Base-by-base conservation (phyloP, 352 stramenopile genomes). In the Ophiocytium majus region DNA sequence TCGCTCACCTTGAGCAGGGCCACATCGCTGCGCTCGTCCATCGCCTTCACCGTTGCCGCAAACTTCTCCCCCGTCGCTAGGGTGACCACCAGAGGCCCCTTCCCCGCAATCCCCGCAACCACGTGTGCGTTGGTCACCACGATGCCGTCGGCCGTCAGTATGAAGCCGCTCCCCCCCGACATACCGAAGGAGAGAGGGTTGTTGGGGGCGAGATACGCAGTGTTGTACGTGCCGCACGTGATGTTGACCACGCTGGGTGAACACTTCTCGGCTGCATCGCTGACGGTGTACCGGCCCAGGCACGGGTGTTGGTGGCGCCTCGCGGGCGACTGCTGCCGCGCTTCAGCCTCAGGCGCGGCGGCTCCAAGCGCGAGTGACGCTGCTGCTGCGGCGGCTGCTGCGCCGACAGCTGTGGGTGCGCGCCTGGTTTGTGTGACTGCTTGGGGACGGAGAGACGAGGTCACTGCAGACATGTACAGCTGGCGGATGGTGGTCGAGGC, bases 71-170 rank as follows among this genome's bases (percentile, higher is more conserved):
- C 83, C 34, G 63, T 63, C 43, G 63, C 50, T 32, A 83, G 63
- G 9, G 33, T 87, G 17, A 87, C 36, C 33, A 85, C 74, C 1
- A 87, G 50, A 64, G 79, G 71, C 17, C 85, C 81, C 34, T 82
- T 50, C 35, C 17, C 78, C 32, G 92, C 92, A 31, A 97, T 91
- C 35, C 17, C 78, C 32, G 92, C 92, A 31, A 97, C 91, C 0
- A 98, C 95, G 82, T 98, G 95, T 0, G 94, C 94, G 81, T 98
- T 98, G 35, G 95, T 98, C 63, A 97, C 93, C 32, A 98, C 92
- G 31, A 97, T 88, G 0, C 94, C 95, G 66, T 95, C 92, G 10
- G 87, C 86, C 9, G 91, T 91, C 28, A 98, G 95, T 82, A 98
- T 94, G 76, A 98, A 98, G n/a, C 95, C 95, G 37, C 92, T 96